Conservation (phyloP, 31 red algal genomes). For the Porphyra umbilicalis region DNA sequence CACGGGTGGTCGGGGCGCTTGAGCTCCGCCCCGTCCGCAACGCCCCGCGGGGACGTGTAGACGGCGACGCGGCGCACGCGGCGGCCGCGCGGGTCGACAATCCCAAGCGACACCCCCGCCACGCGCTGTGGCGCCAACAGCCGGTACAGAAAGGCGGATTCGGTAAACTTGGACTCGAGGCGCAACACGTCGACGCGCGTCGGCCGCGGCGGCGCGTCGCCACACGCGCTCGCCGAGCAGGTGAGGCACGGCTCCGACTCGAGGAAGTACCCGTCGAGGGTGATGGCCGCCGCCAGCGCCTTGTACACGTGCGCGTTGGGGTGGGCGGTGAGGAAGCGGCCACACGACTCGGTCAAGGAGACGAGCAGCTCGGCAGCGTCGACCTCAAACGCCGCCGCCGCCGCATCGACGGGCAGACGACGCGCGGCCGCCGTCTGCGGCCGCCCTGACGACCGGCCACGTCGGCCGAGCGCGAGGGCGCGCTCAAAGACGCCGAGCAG, state of each 20-base stretch:
- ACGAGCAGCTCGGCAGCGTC: not conserved
- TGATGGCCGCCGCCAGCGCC: conserved; percentile 41
- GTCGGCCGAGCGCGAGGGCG: not conserved
- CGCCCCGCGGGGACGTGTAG: conserved; percentile 30
- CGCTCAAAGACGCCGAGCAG: not conserved
- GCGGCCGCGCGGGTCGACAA: conserved; percentile 57
- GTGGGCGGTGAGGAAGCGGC: conserved; percentile 49
- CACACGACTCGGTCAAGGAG: not conserved
- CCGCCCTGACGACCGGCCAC: no score
- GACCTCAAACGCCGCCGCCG: not conserved
- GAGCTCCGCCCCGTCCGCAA: conserved; percentile 66
- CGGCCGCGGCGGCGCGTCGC: conserved; percentile 32
- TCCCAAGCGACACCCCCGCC: conserved; percentile 34
- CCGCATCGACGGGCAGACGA: not conserved
- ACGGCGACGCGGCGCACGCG: conserved; percentile 59
- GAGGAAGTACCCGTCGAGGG: conserved; percentile 66
- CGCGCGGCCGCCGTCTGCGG: no score
- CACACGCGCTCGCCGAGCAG: conserved; percentile 61
- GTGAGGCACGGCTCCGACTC: conserved; percentile 72
- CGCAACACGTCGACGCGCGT: conserved; percentile 45
- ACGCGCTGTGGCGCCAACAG: conserved; percentile 41
- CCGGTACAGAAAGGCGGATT: conserved; percentile 64
- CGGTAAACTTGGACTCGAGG: conserved; percentile 79
- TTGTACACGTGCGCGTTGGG: conserved; percentile 71
- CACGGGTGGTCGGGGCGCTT: conserved; percentile 56